Evolutionary conservation across 148 eudicot species (phyloP).

Genomic region (Rhododendron ferrugineum): DNA sequence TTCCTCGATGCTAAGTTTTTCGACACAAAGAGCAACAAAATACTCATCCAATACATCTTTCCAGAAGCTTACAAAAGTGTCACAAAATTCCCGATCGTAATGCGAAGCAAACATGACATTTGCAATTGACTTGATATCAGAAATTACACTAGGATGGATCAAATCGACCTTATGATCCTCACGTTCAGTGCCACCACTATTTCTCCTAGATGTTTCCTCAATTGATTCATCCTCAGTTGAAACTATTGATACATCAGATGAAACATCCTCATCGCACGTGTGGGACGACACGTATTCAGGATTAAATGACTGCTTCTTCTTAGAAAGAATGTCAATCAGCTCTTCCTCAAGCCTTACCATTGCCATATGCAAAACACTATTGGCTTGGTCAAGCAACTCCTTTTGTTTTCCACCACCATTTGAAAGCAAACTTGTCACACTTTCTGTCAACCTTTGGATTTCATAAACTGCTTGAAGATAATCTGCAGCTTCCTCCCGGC

Average conservation of each 20-base stretch:
- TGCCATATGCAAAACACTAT: constrained; percentile 31
- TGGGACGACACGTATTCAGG: constrained; percentile 8
- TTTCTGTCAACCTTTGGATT: constrained; percentile 24
- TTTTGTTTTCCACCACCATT: constrained; percentile 12
- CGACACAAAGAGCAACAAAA: constrained; percentile 34
- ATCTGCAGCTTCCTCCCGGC: constrained; percentile 18
- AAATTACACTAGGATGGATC: constrained; percentile 43
- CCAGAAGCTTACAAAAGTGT: constrained; percentile 35
- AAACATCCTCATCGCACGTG: constrained; percentile 13
- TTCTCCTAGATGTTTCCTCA: constrained; percentile 21
- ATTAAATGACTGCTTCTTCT: constrained; percentile 24
- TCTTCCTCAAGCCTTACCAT: constrained; percentile 44
- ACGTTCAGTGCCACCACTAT: constrained; percentile 23
- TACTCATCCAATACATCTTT: constrained; percentile 52
- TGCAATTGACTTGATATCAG: constrained; percentile 42
- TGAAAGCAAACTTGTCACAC: constrained; percentile 16
- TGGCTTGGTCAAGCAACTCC: constrained; percentile 30
- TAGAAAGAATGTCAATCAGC: constrained; percentile 32
- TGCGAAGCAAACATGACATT: constrained; percentile 45
- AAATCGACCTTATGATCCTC: constrained; percentile 30
- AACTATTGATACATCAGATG: constrained; percentile 19
- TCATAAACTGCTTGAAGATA: constrained; percentile 40
- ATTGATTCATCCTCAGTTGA: constrained; percentile 25
- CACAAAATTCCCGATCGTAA: constrained; percentile 44
- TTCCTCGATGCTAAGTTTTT: constrained; percentile 59